A percentile compares a stretch with the other conserved stretches of the same genome.
phyloP scores from a whole-genome alignment of 1,139 yeast genomes.

The Geotrichum phurueaensis region DNA sequence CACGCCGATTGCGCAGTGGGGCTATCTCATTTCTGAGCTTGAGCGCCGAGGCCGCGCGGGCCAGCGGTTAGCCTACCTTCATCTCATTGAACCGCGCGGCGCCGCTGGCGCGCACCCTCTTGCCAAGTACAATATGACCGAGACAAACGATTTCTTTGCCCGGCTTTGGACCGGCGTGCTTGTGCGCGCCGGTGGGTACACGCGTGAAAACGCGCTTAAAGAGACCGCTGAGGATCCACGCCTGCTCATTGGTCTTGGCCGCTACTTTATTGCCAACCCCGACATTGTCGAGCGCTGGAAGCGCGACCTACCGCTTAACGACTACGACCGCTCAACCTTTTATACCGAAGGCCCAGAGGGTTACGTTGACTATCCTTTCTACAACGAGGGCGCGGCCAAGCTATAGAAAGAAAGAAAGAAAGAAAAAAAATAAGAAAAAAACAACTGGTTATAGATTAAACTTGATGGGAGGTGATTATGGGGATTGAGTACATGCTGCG shows the following conservation, averaged over 20 bases:
- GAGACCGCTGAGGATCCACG: conserved; percentile 34
- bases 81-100: conserved; percentile 43
- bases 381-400: background rate
- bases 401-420: too few species aligned
- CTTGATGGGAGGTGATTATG: too few species aligned
- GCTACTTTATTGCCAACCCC: conserved; percentile 48
- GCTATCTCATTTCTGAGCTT: conserved; percentile 31
- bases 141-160: conserved; percentile 7
- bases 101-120: conserved; percentile 12
- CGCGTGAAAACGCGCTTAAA: conserved; percentile 27
- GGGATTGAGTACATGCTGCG: too few species aligned
- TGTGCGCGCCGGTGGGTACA: conserved; percentile 40
- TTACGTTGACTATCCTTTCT: conserved; percentile 17
- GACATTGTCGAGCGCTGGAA: conserved; percentile 45
- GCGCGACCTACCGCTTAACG: conserved; percentile 37
- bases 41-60: conserved; percentile 33
- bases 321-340: conserved; percentile 39
- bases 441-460: too few species aligned
- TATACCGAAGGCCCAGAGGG: conserved; percentile 30
- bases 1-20: conserved; percentile 28
- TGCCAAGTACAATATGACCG: conserved; percentile 3
- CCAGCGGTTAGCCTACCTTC: conserved; percentile 45
- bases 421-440: too few species aligned
- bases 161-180: conserved; percentile 39
- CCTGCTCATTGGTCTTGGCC: conserved; percentile 43